Evolutionary conservation across 2,329 filamentous ascomycete species (phyloP).

Genomic region (Scopulariopsis brevicaulis): DNA sequence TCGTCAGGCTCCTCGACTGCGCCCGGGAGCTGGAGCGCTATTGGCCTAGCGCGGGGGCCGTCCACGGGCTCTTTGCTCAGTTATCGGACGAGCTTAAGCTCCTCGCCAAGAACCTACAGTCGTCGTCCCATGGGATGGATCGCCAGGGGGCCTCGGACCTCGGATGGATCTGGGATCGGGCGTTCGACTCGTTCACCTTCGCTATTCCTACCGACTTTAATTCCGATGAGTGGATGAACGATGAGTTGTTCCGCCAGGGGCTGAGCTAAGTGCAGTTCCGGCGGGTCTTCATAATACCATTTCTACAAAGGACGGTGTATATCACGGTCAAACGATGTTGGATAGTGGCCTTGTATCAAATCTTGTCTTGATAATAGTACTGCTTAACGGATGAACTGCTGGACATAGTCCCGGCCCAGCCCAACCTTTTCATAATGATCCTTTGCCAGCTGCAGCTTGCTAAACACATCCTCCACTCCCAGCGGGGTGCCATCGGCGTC

Average conservation of each 20-base stretch:
- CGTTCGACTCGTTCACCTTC: neutral
- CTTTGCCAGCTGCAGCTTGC: conserved; percentile 16
- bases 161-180: neutral
- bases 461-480: conserved; percentile 21
- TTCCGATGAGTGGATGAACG: neutral
- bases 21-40: neutral
- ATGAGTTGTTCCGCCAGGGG: neutral
- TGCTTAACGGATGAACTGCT: conserved; percentile 12
- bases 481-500: conserved; percentile 17
- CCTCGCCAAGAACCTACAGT: neutral
- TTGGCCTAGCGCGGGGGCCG: neutral
- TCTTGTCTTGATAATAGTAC: too few species aligned
- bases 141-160: neutral
- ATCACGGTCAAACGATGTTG: too few species aligned
- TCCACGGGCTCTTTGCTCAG: neutral
- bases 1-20: neutral
- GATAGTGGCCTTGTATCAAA: too few species aligned
- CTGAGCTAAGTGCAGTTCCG: too few species aligned
- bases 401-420: conserved; percentile 15
- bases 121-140: neutral
- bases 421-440: conserved; percentile 20
- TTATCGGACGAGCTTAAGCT: neutral
- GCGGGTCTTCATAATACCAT: too few species aligned
- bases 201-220: neutral
- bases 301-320: too few species aligned